Evolutionary conservation across 192 early-diverging fungal species (phyloP).

Genomic region (Mortierella claussenii): DNA sequence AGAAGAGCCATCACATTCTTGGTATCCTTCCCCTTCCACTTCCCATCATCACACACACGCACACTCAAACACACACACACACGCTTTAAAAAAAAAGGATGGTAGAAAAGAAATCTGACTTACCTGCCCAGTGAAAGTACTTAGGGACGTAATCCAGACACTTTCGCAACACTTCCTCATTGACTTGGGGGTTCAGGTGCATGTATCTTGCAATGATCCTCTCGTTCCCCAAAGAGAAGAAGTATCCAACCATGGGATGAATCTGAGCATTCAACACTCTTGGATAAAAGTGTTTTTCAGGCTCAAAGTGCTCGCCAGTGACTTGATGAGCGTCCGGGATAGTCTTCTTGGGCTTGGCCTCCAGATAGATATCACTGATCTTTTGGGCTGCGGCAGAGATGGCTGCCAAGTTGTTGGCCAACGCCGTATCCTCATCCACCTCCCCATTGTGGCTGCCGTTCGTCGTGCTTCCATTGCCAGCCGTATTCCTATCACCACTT

Average conservation of each 20-base stretch:
- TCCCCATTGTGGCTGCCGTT: constrained; percentile 20
- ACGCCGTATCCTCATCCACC: constrained; percentile 26
- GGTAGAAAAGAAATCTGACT: constrained; percentile 29
- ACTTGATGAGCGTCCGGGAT: constrained; percentile 32
- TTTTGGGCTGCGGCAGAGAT: constrained; percentile 50
- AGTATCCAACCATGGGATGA: constrained; percentile 85
- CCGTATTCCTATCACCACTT: no score
- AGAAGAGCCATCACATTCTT: no score
- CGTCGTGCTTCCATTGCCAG: neutral
- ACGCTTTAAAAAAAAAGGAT: neutral
- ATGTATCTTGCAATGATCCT: constrained; percentile 89
- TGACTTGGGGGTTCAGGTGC: constrained; percentile 87
- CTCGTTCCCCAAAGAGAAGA: constrained; percentile 88
- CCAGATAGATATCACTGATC: constrained; percentile 49
- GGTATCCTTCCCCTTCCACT: no score
- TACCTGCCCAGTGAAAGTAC: constrained; percentile 88
- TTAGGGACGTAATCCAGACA: constrained; percentile 75
- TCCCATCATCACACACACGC: no score
- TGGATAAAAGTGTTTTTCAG: constrained; percentile 88
- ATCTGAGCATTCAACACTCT: constrained; percentile 89
- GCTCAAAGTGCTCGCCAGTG: constrained; percentile 70
- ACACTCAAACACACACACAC: neutral
- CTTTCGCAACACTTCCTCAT: constrained; percentile 67
- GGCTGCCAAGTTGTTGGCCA: constrained; percentile 50
- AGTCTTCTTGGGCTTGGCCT: constrained; percentile 46